Conservation (phyloP, 1,139 yeast species). For the Zygosaccharomyces sapae region DNA sequence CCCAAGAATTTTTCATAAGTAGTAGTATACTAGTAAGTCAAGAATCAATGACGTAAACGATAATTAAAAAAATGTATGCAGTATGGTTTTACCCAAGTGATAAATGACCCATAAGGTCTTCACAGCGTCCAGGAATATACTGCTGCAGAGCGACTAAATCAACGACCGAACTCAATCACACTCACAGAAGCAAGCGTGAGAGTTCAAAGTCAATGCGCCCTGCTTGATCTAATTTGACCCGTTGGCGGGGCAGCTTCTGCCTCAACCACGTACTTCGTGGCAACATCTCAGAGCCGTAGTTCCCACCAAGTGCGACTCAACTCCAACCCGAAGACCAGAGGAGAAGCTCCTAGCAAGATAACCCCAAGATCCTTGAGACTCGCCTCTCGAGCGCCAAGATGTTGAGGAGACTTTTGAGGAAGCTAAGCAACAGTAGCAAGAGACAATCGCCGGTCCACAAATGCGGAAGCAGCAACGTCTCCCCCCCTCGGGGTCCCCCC, state of each 20-base stretch:
- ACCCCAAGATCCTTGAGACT: constrained; percentile 34
- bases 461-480: constrained; percentile 23
- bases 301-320: constrained; percentile 44
- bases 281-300: constrained; percentile 33
- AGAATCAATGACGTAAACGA: not conserved
- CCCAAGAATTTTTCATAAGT: not conserved
- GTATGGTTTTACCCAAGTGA: constrained; percentile 93
- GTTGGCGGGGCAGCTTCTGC: constrained; percentile 88
- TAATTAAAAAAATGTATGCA: constrained; percentile 51
- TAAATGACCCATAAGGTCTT: constrained; percentile 65
- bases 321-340: constrained; percentile 51
- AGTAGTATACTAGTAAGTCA: not conserved
- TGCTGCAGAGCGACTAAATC: constrained; percentile 44
- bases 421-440: constrained; percentile 37
- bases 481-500: constrained; percentile 28
- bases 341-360: constrained; percentile 28
- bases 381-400: constrained; percentile 70
- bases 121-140: constrained; percentile 94
- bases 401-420: constrained; percentile 41
- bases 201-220: constrained; percentile 57
- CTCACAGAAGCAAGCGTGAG: constrained; percentile 37
- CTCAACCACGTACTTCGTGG: constrained; percentile 42
- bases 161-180: constrained; percentile 53
- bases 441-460: constrained; percentile 23
- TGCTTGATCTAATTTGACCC: constrained; percentile 58